Evolutionary conservation across 2,329 filamentous ascomycete genomes (phyloP).

Genomic region (Cladophialophora exuberans): DNA sequence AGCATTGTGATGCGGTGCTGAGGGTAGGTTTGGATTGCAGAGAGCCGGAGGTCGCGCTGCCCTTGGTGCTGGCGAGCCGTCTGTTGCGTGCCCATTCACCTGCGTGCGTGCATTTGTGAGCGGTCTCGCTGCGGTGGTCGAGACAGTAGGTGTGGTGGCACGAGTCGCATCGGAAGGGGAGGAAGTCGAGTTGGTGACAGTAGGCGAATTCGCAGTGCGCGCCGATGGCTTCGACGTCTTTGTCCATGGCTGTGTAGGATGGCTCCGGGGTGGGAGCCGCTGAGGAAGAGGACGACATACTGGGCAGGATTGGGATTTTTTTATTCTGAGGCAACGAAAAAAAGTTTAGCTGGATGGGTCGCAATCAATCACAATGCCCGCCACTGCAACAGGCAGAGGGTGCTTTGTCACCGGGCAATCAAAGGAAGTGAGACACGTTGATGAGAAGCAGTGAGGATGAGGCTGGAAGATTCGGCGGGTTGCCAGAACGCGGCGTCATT

Average conservation of each 20-base stretch:
- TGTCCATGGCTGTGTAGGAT: constrained; percentile 31
- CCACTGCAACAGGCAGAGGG: constrained; percentile 21
- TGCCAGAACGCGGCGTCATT: neutral
- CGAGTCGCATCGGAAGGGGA: constrained; percentile 91
- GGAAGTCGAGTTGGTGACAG: constrained; percentile 94
- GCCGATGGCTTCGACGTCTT: constrained; percentile 81
- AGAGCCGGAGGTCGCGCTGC: constrained; percentile 32
- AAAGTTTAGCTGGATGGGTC: neutral
- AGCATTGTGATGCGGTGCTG: constrained; percentile 57
- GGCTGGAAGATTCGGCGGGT: constrained; percentile 23
- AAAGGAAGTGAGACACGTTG: neutral
- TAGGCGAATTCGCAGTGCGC: constrained; percentile 87
- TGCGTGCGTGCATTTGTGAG: constrained; percentile 69
- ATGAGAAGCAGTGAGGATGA: neutral
- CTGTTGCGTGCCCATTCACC: constrained; percentile 63
- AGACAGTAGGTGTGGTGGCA: constrained; percentile 85
- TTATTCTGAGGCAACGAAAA: neutral
- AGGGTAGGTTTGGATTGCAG: constrained; percentile 56
- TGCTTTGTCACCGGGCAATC: constrained; percentile 11
- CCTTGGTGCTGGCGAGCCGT: constrained; percentile 41
- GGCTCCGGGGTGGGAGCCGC: constrained; percentile 22
- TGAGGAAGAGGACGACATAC: constrained; percentile 30
- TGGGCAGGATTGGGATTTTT: constrained; percentile 3
- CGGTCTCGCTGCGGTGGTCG: constrained; percentile 84
- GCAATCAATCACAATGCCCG: neutral